Base-by-base conservation (phyloP, 2,329 filamentous ascomycete genomes). In the Pseudogymnoascus sp. region DNA sequence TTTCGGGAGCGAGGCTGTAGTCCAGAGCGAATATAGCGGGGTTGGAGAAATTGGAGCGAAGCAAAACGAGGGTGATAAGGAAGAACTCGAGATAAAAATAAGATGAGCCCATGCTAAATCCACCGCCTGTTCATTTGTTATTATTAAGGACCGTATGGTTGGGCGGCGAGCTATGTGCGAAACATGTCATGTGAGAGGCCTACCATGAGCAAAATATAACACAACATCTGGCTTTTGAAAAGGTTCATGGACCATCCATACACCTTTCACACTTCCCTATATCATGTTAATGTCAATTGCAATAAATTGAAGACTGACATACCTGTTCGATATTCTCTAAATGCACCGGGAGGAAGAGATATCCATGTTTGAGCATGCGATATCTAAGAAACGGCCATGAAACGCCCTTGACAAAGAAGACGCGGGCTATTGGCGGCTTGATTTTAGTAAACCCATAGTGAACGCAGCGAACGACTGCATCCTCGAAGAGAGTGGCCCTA, bases 61-160 rank as follows among this genome's bases (percentile, higher is more conserved):
- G 78, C 15, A 91, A 75, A 44, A 80, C 78, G 10, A 89, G 76
- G 86, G 87, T 91, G 7, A 84, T 82, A 60, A 93, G 76, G 2
- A 95, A 78, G 66, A 93, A 94, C 69, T 95, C 91, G 36, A 92
- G 81, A 72, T 95, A 95, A 73, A 95, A 95, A 75, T 88, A 89
- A 15, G 82, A 79, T 10, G 88, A 91, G 2, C 90, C 91, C 86
- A 95, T 89, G 5, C 84, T 84, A 71, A 95, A 94, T 0, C 91
- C 91, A 21, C 91, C 91, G 13, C 88, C 85, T 88, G n/a, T 40
- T 17, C 4, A 3, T 29, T 37, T 29, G 9, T 44, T 13, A 63
- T 13, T 33, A 54, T 54, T 33, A 26, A 44, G 26, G 40, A 37
- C n/a, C 7, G 33, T n/a, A 24, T 11, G 29, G 57, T 29, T 11